Conservation (phyloP, 1,284 basidiomycete genomes). For the Cutaneotrichosporon cyanovorans region DNA sequence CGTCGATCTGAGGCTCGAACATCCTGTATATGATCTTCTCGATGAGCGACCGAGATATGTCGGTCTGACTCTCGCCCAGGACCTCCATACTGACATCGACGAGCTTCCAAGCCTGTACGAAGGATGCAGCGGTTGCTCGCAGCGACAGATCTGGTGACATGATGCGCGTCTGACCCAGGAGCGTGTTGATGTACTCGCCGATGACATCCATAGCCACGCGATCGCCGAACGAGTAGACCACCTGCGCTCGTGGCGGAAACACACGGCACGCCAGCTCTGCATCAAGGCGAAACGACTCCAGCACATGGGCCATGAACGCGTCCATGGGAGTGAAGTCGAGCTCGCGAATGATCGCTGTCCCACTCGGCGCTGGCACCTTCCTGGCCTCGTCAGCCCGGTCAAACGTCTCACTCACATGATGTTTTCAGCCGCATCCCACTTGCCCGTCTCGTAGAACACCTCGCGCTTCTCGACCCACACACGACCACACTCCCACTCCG, state of each 20-base stretch:
- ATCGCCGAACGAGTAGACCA: conserved; percentile 39
- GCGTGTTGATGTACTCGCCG: conserved; percentile 72
- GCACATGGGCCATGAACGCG: conserved; percentile 66
- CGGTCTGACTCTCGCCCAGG: conserved; percentile 27
- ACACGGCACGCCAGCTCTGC: conserved; percentile 72
- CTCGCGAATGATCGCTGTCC: conserved; percentile 29
- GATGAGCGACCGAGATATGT: conserved; percentile 50
- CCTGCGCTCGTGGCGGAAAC: conserved; percentile 60
- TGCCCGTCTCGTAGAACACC: conserved; percentile 77
- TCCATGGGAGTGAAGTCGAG: conserved; percentile 92
- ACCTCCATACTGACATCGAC: conserved; percentile 63
- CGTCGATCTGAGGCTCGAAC: conserved; percentile 93
- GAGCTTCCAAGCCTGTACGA: conserved; percentile 77
- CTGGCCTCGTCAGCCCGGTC: conserved; percentile 11
- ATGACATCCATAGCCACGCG: conserved; percentile 49
- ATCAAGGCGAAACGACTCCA: conserved; percentile 62
- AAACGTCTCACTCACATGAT: conserved; percentile 58
- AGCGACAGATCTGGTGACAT: conserved; percentile 68
- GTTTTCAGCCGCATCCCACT: conserved; percentile 74
- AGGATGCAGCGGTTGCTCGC: conserved; percentile 78
- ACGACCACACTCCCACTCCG: conserved; percentile 84
- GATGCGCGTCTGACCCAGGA: conserved; percentile 69
- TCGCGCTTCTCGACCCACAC: conserved; percentile 91
- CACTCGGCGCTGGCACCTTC: conserved; percentile 26
- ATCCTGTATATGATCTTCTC: conserved; percentile 83